Conservation (phyloP, 2,329 filamentous ascomycete species). For the Ophidiomyces ophidiicola region DNA sequence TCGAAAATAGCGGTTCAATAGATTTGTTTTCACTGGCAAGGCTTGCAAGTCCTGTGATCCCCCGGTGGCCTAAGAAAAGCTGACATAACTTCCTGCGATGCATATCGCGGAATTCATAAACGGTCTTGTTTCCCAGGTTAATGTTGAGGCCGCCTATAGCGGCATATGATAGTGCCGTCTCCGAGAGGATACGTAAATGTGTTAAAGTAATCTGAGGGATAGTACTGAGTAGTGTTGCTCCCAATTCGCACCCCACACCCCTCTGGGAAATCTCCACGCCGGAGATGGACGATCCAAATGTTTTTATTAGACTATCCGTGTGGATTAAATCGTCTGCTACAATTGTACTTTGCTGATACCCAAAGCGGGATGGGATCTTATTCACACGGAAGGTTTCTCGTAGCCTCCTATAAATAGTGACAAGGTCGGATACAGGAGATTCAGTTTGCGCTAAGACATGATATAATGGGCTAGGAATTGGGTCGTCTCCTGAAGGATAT, state of each 20-base stretch:
- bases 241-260: conserved; percentile 61
- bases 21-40: conserved; percentile 26
- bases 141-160: conserved; percentile 59
- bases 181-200: conserved; percentile 75
- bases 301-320: conserved; percentile 33
- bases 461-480: conserved; percentile 24
- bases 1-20: conserved; percentile 29
- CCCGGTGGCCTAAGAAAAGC: conserved; percentile 53
- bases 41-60: conserved; percentile 24
- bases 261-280: conserved; percentile 85
- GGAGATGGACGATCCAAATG: conserved; percentile 71
- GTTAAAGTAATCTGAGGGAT: conserved; percentile 74
- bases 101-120: conserved; percentile 54
- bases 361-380: conserved; percentile 37
- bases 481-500: conserved; percentile 28
- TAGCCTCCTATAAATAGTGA: conserved; percentile 45
- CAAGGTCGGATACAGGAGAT: conserved; percentile 36
- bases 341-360: conserved; percentile 31
- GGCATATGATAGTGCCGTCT: conserved; percentile 77
- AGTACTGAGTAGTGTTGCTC: conserved; percentile 65
- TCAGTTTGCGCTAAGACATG: conserved; percentile 20
- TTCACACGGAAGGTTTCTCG: conserved; percentile 45
- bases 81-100: conserved; percentile 61
- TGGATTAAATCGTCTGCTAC: conserved; percentile 38
- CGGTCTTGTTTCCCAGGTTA: conserved; percentile 48